Evolutionary conservation across 495 filamentous ascomycete genomes (phyloP), one percentile per base, ranked within the genome.

Genomic region (Penicillium cinerascens): DNA sequence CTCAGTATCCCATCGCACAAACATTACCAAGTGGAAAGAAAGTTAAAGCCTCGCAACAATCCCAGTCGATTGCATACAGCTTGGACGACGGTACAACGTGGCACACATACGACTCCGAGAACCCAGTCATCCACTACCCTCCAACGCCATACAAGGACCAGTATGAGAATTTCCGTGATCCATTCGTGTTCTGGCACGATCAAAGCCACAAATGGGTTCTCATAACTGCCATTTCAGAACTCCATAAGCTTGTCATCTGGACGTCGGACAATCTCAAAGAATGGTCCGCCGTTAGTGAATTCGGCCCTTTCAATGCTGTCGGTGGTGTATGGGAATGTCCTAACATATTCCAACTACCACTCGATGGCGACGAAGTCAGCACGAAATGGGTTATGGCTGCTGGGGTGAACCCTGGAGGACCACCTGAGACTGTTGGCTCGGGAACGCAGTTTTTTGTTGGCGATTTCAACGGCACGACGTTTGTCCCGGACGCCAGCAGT

Each of bases 241-340:
- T 78, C 15, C 82, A 82, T 51, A 71, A 69, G 18, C 66, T 84
- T 42, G 69, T 75, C 6, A 67, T 85, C 38, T 85, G 61, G 48
- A 81, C 75, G 13, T 82, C 81, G 0, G 55, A 67, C 1, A 69
- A 83, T 25, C 42, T 85, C 8, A 78, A 70, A 41, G 58, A 72
- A 37, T 85, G 82, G 82, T 72, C 71, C 0, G 64, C 71, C 26
- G 71, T 63, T 15, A 80, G 79, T 37, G 81, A 82, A 42, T 84
- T 85, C 58, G 71, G 76, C 0, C 72, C 76, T 17, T 62, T 70
- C 25, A 81, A 80, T 21, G 67, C 60, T 4, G 61, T 80, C n/a
- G 80, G 79, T 1, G 71, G 82, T 2, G 78, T 79, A 35, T 84
- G 80, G 69, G 82, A 85, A 58, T 82, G 80, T 42, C 81, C 81